Conservation (phyloP, 2,329 filamentous ascomycete genomes). For the Arthroderma sp. region DNA sequence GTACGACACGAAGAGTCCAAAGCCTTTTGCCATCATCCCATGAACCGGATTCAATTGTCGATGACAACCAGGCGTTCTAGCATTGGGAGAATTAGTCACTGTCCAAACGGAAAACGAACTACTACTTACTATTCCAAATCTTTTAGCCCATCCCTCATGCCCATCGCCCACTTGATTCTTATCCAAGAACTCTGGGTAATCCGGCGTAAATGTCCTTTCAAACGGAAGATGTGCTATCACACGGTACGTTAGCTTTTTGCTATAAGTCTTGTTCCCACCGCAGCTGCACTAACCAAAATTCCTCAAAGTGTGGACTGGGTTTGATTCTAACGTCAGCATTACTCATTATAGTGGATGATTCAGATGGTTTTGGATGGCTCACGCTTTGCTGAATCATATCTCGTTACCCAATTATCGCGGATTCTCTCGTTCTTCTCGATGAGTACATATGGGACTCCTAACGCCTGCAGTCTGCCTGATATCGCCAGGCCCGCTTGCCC, state of each 20-base stretch:
- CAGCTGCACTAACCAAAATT: conserved; percentile 3
- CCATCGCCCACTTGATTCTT: conserved; percentile 14
- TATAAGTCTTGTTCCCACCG: background rate
- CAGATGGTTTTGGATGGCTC: background rate
- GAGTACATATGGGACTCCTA: conserved; percentile 31
- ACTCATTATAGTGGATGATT: conserved; percentile 10
- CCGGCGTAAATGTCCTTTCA: conserved; percentile 14
- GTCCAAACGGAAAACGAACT: background rate
- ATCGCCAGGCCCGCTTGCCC: conserved; percentile 34
- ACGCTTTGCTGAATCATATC: conserved; percentile 33
- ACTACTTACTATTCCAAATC: conserved; percentile 14
- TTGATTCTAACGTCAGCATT: conserved; percentile 1
- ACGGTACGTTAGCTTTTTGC: background rate
- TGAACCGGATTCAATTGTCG: conserved; percentile 22
- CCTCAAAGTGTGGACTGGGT: conserved; percentile 11
- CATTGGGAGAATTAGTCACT: conserved; percentile 2
- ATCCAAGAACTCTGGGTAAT: conserved; percentile 13
- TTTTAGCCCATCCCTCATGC: conserved; percentile 13
- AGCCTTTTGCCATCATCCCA: conserved; percentile 25
- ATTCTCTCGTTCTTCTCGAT: conserved; percentile 31
- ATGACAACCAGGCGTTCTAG: conserved; percentile 26
- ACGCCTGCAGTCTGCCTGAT: conserved; percentile 31
- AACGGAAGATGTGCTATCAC: conserved; percentile 15
- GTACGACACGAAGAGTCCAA: conserved; percentile 26
- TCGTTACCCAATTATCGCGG: conserved; percentile 34